These are phyloP conservation scores for Plectosphaerella cucumerina DNA, from an alignment of 2,329 filamentous ascomycete genomes.

Conservation along the genomic window DNA sequence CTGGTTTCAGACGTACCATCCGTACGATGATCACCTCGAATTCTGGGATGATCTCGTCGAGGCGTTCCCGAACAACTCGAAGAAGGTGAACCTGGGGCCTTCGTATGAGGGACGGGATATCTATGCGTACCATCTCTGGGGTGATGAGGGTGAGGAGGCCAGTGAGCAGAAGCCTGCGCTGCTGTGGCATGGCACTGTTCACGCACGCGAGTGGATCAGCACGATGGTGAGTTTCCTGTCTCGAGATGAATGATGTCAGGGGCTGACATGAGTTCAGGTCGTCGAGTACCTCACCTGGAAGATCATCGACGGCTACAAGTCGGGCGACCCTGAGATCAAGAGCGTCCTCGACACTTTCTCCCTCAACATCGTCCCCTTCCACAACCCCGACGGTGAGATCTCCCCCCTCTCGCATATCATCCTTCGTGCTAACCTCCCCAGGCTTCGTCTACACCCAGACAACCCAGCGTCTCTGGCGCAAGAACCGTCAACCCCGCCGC, in stretches of 20 bases:
- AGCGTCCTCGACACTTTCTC: slow-evolving; percentile 51
- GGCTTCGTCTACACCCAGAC: slow-evolving; percentile 49
- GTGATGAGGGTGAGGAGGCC: slow-evolving; percentile 28
- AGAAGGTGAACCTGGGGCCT: slow-evolving; percentile 38
- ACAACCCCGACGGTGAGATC: slow-evolving; percentile 45
- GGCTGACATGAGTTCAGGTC: slow-evolving; percentile 15
- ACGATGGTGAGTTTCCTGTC: slow-evolving; percentile 48
- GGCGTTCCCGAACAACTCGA: slow-evolving; percentile 39
- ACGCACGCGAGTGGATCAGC: slow-evolving; percentile 52
- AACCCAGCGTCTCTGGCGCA: slow-evolving; percentile 47
- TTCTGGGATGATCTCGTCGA: slow-evolving; percentile 43
- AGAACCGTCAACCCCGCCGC: slow-evolving; percentile 39
- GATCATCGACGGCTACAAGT: slow-evolving; percentile 38
- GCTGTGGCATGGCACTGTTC: slow-evolving; percentile 46
- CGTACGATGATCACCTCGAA: slow-evolving; percentile 45
- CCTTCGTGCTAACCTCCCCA: slow-evolving; percentile 10
- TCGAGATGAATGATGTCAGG: neutral
- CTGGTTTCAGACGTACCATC: slow-evolving; percentile 52
- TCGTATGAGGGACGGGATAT: slow-evolving; percentile 48
- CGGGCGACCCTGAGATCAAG: slow-evolving; percentile 27
- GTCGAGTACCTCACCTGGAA: slow-evolving; percentile 22
- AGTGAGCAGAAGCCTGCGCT: slow-evolving; percentile 40
- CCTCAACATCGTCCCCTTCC: slow-evolving; percentile 52
- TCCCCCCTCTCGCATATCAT: neutral
- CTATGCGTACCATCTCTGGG: slow-evolving; percentile 52